phyloP scores from a whole-genome alignment of 768 basidiomycete genomes.

The Tricholoma hemisulphureum region DNA sequence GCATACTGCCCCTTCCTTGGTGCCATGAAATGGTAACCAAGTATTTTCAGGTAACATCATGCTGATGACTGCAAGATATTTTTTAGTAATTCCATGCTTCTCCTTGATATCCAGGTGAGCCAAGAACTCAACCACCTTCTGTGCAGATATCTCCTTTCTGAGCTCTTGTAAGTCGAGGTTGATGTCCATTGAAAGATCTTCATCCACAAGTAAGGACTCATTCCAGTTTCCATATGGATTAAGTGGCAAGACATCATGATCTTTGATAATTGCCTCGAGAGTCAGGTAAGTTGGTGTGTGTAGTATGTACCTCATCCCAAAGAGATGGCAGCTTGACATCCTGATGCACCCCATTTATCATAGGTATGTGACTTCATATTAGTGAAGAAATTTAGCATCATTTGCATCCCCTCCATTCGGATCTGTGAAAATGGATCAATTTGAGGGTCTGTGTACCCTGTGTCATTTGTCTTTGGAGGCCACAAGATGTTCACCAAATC shows the following conservation, averaged over 20 bases:
- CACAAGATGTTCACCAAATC: neutral
- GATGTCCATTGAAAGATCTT: conserved; percentile 28
- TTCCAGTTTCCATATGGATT: conserved; percentile 30
- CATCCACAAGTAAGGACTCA: conserved; percentile 25
- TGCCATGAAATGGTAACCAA: conserved; percentile 15
- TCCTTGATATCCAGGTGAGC: conserved; percentile 13
- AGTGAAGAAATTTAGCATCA: conserved; percentile 4
- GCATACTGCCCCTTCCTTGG: conserved; percentile 5
- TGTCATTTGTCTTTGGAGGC: neutral
- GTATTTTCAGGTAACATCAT: neutral
- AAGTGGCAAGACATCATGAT: conserved; percentile 18
- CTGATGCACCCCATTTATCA: conserved; percentile 5
- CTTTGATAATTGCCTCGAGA: conserved; percentile 16
- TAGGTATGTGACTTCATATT: conserved; percentile 1
- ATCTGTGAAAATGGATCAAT: conserved; percentile 2
- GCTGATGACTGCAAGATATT: neutral
- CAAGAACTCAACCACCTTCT: conserved; percentile 24
- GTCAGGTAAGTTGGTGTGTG: neutral
- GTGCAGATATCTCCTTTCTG: conserved; percentile 22
- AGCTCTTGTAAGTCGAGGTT: conserved; percentile 18
- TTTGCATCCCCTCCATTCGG: conserved; percentile 7
- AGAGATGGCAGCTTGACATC: conserved; percentile 4
- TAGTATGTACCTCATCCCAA: neutral
- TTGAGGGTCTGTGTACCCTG: conserved; percentile 1
- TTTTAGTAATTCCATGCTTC: conserved; percentile 23